phyloP scores from a whole-genome alignment of 805 yeast species.

The Wickerhamiella lipophila region DNA sequence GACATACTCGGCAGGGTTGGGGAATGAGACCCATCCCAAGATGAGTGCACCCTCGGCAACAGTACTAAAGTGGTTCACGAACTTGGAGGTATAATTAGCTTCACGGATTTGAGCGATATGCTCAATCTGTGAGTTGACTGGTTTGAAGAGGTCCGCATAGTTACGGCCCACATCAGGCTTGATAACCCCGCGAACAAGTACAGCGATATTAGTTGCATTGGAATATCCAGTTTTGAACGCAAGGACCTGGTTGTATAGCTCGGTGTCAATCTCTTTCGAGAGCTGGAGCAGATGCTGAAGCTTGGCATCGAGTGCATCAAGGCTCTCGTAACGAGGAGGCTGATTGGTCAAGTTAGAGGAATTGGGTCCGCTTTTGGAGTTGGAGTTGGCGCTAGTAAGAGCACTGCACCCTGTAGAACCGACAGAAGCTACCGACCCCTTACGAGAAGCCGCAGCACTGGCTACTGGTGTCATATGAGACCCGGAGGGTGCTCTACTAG shows the following conservation, averaged over 20 bases:
- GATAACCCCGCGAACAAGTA: slow-evolving; percentile 41
- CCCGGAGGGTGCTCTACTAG: not conserved
- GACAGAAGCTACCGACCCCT: not conserved
- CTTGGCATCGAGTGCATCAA: slow-evolving; percentile 11
- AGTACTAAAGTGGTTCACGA: slow-evolving; percentile 61
- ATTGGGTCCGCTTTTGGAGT: not conserved
- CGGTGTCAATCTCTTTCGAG: slow-evolving; percentile 14
- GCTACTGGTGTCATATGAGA: not conserved
- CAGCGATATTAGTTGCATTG: slow-evolving; percentile 25
- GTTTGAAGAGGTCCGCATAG: slow-evolving; percentile 46
- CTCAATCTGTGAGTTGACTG: slow-evolving; percentile 51
- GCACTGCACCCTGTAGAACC: not conserved
- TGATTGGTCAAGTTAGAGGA: no score
- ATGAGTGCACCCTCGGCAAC: slow-evolving; percentile 83
- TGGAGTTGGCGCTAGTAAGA: not conserved
- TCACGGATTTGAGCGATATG: slow-evolving; percentile 58
- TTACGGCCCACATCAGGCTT: slow-evolving; percentile 52
- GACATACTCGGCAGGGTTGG: slow-evolving; percentile 55
- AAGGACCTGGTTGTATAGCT: slow-evolving; percentile 29
- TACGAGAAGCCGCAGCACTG: not conserved
- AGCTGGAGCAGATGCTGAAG: slow-evolving; percentile 12
- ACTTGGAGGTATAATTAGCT: slow-evolving; percentile 52
- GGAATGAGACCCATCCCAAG: slow-evolving; percentile 77
- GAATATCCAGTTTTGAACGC: slow-evolving; percentile 17
- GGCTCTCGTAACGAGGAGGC: not conserved